Evolutionary conservation across 2,329 filamentous ascomycete genomes (phyloP).

Genomic region (Whalleya microplaca): DNA sequence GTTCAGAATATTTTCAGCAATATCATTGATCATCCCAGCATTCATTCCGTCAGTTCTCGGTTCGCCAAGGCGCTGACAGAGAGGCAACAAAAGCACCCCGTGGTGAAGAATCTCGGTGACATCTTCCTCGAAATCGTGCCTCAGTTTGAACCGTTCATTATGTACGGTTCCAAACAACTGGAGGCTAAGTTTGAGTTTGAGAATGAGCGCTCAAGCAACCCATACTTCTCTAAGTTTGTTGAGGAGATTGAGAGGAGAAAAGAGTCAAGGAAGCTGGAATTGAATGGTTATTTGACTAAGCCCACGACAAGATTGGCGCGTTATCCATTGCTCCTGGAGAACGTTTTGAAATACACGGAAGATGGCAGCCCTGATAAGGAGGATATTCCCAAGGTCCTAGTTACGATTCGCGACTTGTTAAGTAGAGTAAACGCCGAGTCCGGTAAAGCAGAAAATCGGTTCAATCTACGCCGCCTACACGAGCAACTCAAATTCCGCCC

Average conservation of each 20-base stretch:
- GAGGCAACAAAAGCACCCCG: conserved; percentile 85
- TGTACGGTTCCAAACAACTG: conserved; percentile 92
- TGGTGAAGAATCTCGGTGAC: conserved; percentile 89
- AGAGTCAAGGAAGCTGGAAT: conserved; percentile 92
- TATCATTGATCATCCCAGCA: conserved; percentile 79
- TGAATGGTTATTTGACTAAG: conserved; percentile 97
- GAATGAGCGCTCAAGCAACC: conserved; percentile 87
- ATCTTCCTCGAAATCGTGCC: conserved; percentile 93
- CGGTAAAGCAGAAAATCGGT: conserved; percentile 96
- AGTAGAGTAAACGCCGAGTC: conserved; percentile 91
- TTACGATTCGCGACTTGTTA: conserved; percentile 83
- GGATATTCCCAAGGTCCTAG: conserved; percentile 88
- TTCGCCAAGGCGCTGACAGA: conserved; percentile 88
- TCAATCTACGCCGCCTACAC: conserved; percentile 91
- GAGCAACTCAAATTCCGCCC: conserved; percentile 89
- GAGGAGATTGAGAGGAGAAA: conserved; percentile 96
- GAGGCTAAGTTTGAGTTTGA: conserved; percentile 99
- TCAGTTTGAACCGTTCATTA: conserved; percentile 93
- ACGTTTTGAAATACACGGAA: conserved; percentile 88
- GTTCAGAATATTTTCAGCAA: conserved; percentile 96
- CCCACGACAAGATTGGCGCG: conserved; percentile 92
- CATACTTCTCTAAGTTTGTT: conserved; percentile 85
- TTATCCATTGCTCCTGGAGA: conserved; percentile 90
- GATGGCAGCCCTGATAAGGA: conserved; percentile 87
- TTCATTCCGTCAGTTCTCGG: conserved; percentile 86